Conservation (phyloP, 2,329 filamentous ascomycete genomes). For the Diaporthe ampelina region DNA sequence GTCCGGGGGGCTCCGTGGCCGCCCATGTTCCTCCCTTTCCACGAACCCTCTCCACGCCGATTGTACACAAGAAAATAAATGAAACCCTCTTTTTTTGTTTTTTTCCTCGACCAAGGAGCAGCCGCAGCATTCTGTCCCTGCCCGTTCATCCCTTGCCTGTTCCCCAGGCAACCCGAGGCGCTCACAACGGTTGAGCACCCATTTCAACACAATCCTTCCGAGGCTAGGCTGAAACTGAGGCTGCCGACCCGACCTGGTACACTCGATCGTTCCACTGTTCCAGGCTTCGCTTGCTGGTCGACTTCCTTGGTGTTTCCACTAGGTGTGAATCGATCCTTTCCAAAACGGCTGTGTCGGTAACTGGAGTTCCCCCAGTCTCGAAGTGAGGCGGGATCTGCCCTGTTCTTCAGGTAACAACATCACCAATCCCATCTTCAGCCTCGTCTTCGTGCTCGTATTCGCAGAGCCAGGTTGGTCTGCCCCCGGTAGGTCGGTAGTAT, state of each 20-base stretch:
- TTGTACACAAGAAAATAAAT: constrained; percentile 40
- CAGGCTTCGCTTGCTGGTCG: constrained; percentile 18
- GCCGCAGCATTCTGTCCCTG: constrained; percentile 34
- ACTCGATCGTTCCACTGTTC: constrained; percentile 29
- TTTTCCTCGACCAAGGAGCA: constrained; percentile 33
- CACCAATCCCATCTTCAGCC: neutral
- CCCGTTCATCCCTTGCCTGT: constrained; percentile 23
- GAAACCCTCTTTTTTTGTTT: constrained; percentile 29
- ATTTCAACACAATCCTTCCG: constrained; percentile 5
- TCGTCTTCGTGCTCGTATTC: constrained; percentile 24
- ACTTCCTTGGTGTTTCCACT: constrained; percentile 6
- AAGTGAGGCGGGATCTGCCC: neutral
- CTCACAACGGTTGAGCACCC: constrained; percentile 11
- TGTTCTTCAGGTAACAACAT: neutral
- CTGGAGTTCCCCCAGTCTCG: neutral
- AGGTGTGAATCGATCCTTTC: constrained; percentile 2
- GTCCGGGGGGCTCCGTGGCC: constrained; percentile 25
- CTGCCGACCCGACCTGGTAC: constrained; percentile 11
- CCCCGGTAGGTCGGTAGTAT: constrained; percentile 20
- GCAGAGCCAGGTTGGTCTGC: neutral
- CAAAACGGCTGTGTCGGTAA: neutral
- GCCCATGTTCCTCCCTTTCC: constrained; percentile 6
- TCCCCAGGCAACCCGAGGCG: constrained; percentile 15
- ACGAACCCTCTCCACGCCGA: constrained; percentile 36
- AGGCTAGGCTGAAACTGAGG: constrained; percentile 28